Conservation (phyloP, 1,139 yeast genomes). For the Pichia sp. region DNA sequence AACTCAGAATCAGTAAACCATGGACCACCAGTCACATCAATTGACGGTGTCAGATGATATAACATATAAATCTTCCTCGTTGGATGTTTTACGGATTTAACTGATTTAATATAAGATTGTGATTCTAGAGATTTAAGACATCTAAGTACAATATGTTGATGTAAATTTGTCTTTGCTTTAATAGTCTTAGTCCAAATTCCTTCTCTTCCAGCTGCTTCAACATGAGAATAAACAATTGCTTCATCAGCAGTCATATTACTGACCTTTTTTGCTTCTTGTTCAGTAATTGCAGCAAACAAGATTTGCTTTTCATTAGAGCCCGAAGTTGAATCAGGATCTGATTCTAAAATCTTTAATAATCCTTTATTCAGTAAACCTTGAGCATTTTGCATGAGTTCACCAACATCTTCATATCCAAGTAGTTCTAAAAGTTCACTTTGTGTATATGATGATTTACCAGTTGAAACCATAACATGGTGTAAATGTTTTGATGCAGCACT, state of each 20-base stretch:
- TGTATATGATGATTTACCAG: slow-evolving; percentile 41
- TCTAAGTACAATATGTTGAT: slow-evolving; percentile 83
- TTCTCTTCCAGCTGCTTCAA: slow-evolving; percentile 89
- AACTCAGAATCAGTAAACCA: slow-evolving; percentile 97
- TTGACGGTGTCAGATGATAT: slow-evolving; percentile 85
- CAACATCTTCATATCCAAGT: slow-evolving; percentile 24
- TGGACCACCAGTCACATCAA: slow-evolving; percentile 97
- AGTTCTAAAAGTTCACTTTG: slow-evolving; percentile 55
- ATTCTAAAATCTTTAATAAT: slow-evolving; percentile 54
- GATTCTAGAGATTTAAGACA: slow-evolving; percentile 78
- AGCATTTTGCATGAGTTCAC: slow-evolving; percentile 50
- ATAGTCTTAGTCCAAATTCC: slow-evolving; percentile 96
- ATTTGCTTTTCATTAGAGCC: slow-evolving; percentile 41
- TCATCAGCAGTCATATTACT: slow-evolving; percentile 80
- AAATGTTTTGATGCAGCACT: slow-evolving; percentile 44
- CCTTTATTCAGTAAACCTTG: slow-evolving; percentile 63
- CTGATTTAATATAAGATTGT: slow-evolving; percentile 80
- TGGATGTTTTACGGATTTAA: slow-evolving; percentile 91
- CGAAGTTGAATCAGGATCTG: slow-evolving; percentile 51
- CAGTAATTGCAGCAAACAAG: slow-evolving; percentile 69
- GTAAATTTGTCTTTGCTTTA: slow-evolving; percentile 84
- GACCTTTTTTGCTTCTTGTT: slow-evolving; percentile 62
- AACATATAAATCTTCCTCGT: slow-evolving; percentile 95
- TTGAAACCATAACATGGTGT: slow-evolving; percentile 53
- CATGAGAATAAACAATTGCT: slow-evolving; percentile 82